Evolutionary conservation across 176 grass and related monocot genomes (phyloP), one percentile per base, ranked within the genome.

Genomic region (Carex littledalei): DNA sequence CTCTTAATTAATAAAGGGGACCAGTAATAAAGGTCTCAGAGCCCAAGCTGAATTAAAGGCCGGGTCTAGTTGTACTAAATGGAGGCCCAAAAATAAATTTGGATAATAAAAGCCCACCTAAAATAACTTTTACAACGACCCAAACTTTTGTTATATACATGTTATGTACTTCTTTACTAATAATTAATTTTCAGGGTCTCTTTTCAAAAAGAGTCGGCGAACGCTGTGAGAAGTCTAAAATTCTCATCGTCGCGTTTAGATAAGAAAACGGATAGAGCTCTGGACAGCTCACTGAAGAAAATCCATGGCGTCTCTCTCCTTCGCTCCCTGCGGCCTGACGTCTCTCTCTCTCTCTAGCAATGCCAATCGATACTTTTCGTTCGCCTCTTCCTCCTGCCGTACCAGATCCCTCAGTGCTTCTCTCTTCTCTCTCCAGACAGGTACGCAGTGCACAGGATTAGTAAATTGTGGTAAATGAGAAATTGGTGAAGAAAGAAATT

Each of bases 191-290:
- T 18, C 15, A 78, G 24, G 74, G 74, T 34, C 6, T 49, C 5
- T 55, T 67, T 67, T 1, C 1, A n/a, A 45, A 72, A 72, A 21
- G 37, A n/a, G 7, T 11, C 16, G 43, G 67, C 4, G 14, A 68
- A 3, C 56, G 18, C 56, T 58, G n/a, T 59, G 60, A 63, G 5
- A 20, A 63, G n/a, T 63, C 68, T 71, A 20, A 72, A 72, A 6
- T 32, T 41, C 67, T 41, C 67, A 5, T 43, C 16, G 14, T 78
- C 8, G 20, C 45, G 45, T 83, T 45, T 16, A 83, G 85, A 80
- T 80, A 80, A 69, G 75, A 53, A 67, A 86, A 71, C 15, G 76
- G 76, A 86, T 86, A 86, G 75, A 81, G 85, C 67, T 75, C 67
- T 11, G 29, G 11, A 75, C 71, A 86, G 72, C 47, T 52, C 17